These are phyloP conservation scores for Crassisporium funariophilum DNA, from an alignment of 768 basidiomycete genomes.

Conservation along the genomic window DNA sequence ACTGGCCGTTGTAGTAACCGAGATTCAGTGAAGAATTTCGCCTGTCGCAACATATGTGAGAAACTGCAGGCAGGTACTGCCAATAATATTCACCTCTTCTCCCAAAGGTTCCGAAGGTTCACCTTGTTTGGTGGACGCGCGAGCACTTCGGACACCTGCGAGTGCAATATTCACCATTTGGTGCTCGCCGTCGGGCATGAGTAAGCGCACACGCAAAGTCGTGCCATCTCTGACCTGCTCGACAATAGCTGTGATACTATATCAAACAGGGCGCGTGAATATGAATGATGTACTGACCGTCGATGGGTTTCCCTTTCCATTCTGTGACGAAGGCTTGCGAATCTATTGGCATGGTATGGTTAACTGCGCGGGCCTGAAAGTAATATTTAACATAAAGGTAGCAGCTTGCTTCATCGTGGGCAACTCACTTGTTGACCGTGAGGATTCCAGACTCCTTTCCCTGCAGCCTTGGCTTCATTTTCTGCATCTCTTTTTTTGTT, in stretches of 20 bases:
- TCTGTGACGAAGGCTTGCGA: slow-evolving; percentile 86
- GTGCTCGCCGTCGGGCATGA: slow-evolving; percentile 88
- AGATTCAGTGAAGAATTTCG: slow-evolving; percentile 92
- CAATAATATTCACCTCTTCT: slow-evolving; percentile 70
- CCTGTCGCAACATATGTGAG: slow-evolving; percentile 47
- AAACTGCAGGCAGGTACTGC: slow-evolving; percentile 8
- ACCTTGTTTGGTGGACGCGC: slow-evolving; percentile 68
- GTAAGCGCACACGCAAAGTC: slow-evolving; percentile 82
- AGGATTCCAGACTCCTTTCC: slow-evolving; percentile 85
- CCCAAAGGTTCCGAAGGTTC: slow-evolving; percentile 82
- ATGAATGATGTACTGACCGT: slow-evolving; percentile 52
- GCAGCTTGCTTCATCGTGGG: neutral
- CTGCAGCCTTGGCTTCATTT: slow-evolving; percentile 70
- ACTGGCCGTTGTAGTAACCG: slow-evolving; percentile 81
- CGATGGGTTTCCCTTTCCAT: slow-evolving; percentile 89
- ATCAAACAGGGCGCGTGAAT: neutral
- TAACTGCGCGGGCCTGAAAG: slow-evolving; percentile 66
- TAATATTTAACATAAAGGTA: slow-evolving; percentile 5
- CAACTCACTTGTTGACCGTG: slow-evolving; percentile 66
- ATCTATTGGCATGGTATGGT: slow-evolving; percentile 88
- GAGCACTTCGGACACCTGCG: slow-evolving; percentile 79
- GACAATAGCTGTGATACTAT: slow-evolving; percentile 65
- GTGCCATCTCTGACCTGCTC: slow-evolving; percentile 94
- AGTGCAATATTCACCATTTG: slow-evolving; percentile 86
- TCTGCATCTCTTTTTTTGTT: slow-evolving; percentile 71